These are phyloP conservation scores for Butyriboletus appendiculatus DNA, from an alignment of 1,284 basidiomycete genomes.

Conservation along the genomic window DNA sequence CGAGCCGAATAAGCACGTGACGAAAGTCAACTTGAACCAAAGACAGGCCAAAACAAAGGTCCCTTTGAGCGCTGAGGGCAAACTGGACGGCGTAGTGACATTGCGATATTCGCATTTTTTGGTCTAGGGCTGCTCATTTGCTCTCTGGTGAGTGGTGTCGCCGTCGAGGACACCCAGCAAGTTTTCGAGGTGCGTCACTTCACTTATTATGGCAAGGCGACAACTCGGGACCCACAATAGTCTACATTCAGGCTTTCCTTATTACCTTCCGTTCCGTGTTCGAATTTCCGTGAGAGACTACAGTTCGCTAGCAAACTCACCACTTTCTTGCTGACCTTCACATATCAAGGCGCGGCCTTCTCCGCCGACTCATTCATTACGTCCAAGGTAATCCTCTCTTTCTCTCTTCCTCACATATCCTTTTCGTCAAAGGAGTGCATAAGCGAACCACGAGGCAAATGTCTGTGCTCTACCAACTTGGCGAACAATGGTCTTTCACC, in stretches of 20 bases:
- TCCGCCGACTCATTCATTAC: constrained; percentile 64
- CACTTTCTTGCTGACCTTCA: constrained; percentile 17
- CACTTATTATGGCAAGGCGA: constrained; percentile 36
- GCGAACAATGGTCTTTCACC: constrained; percentile 25
- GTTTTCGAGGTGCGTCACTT: constrained; percentile 20
- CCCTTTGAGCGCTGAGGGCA: not conserved
- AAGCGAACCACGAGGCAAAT: constrained; percentile 31
- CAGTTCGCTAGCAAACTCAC: constrained; percentile 1
- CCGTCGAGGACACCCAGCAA: not conserved
- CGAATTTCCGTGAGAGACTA: constrained; percentile 44
- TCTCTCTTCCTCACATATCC: not conserved
- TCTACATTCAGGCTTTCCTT: constrained; percentile 42
- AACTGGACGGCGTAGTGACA: not conserved
- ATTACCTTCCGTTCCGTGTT: constrained; percentile 33
- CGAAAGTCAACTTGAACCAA: constrained; percentile 28
- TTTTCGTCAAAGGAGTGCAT: constrained; percentile 6
- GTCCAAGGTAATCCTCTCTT: constrained; percentile 43
- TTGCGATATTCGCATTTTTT: too few species aligned
- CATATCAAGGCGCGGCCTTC: constrained; percentile 64
- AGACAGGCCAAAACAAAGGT: constrained; percentile 27
- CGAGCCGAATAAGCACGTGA: constrained; percentile 26
- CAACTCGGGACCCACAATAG: constrained; percentile 44
- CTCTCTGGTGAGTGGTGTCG: constrained; percentile 23
- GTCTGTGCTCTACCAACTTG: constrained; percentile 18
- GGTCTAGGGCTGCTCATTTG: too few species aligned